Evolutionary conservation across 768 basidiomycete genomes (phyloP), one percentile per base, ranked within the genome.

Genomic region (Lactifluus echinatus): DNA sequence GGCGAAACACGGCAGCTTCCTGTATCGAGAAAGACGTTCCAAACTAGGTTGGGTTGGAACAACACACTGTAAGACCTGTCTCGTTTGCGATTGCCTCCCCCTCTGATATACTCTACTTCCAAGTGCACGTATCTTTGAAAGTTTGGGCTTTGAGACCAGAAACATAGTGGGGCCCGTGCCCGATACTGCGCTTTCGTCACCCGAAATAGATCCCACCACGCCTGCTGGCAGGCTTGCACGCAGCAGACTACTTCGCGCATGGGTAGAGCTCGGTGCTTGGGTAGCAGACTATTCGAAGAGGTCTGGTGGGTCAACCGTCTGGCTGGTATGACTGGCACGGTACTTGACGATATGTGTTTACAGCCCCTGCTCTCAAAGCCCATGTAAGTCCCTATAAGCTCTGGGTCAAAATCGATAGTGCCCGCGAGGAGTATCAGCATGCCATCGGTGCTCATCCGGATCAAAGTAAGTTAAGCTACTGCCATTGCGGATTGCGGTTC

Each of bases 261-360:
- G 90, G 90, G 76, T 89, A 17, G 90, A 93, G 66, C 70, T 85
- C 8, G 71, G 78, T 39, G 79, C 87, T 3, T 92, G 83, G 82
- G 63, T 84, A 19, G 70, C 74, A 4, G 79, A 87, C 52, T 88
- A 77, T 61, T 76, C 73, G 52, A 76, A 75, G 34, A 66, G 72
- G 26, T 62, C 80, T 61, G 67, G 80, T 82, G 67, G 24, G 72
- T 55, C 15, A 46, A 59, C 37, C 14, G 24, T 56, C 66, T n/a
- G 40, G 62, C 66, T n/a, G 40, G 62, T 47, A 4, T 39, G 28
- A 21, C 17, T 40, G 4, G 36, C 11, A 2, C n/a, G 23, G 43
- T 28, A 23, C 11, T 23, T 55, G n/a, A 42, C 19, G 3, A 31
- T 15, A 37, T 34, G 15, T n/a, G 8, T 52, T 40, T 8, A 31